These are phyloP conservation scores for Thuja plicata DNA, from an alignment of 83 land plant species.

Conservation along the genomic window DNA sequence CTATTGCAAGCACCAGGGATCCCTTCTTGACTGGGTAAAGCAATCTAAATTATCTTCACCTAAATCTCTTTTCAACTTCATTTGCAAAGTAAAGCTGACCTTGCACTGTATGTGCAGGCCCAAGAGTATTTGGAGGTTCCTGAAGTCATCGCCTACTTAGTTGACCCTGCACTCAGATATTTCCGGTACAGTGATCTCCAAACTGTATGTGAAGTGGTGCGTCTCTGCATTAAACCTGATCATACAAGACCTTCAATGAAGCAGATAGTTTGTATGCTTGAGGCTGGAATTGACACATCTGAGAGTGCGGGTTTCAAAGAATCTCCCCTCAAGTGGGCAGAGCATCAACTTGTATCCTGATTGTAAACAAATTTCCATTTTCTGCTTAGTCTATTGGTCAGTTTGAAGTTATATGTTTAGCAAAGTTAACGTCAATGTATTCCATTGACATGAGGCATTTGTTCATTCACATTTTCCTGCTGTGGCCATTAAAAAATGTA, in stretches of 20 bases:
- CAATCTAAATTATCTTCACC: constrained; percentile 5
- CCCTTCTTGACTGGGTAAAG: constrained; percentile 63
- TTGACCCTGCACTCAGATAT: constrained; percentile 58
- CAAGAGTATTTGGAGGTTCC: constrained; percentile 45
- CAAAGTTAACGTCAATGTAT: background rate
- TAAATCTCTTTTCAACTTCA: background rate
- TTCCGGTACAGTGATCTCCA: constrained; percentile 39
- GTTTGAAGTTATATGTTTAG: background rate
- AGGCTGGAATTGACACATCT: constrained; percentile 49
- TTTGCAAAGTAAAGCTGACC: background rate
- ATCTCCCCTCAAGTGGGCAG: constrained; percentile 69
- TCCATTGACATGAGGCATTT: background rate
- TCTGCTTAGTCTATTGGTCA: background rate
- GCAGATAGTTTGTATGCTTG: constrained; percentile 39
- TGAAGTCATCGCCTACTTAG: constrained; percentile 39
- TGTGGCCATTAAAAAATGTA: background rate
- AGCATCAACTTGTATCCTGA: constrained; percentile 41
- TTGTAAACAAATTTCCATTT: background rate
- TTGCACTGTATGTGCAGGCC: constrained; percentile 37
- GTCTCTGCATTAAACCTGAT: constrained; percentile 39
- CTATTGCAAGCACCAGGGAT: constrained; percentile 58
- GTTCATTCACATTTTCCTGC: constrained; percentile 1
- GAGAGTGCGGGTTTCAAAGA: constrained; percentile 38
- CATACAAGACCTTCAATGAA: constrained; percentile 42
- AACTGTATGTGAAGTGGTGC: constrained; percentile 51